Base-by-base conservation (phyloP, 495 filamentous ascomycete genomes). In the Parathielavia appendiculata region DNA sequence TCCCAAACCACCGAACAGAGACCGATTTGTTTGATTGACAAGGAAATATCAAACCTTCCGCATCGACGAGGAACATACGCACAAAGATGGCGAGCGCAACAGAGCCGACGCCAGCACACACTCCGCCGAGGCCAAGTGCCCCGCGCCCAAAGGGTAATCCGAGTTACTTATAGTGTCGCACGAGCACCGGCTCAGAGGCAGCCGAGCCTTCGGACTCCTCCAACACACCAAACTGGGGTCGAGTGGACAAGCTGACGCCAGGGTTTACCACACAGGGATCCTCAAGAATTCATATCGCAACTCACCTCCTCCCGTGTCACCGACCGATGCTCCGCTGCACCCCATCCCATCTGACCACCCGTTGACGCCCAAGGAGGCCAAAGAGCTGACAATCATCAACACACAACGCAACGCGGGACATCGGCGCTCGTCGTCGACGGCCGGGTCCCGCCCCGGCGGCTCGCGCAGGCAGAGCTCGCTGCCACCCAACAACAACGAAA, bases 331-430 rank as follows among this genome's bases (percentile, higher is more conserved):
- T n/a, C n/a, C 81, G n/a, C 73, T 69, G 26, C 61, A 63, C 41
- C 69, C 69, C 43, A 48, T 58, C 47, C 72, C 70, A 30, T 70
- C 72, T 59, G 30, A 26, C 34, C 47, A 45, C 57, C 64, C 68
- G 43, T 57, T 68, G 40, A 43, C 76, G 70, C 58, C 79, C 45
- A 59, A 83, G 43, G 83, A 85, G 5, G 85, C 89, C 57, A 91
- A 95, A 69, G 93, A 98, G 57, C 76, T 97, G 55, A 92, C 89
- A 13, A 82, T 96, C 44, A 85, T 90, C 69, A 98, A 98, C 74
- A 98, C 93, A 12, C 82, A 96, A 59, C 82, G 88, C 64, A 98
- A 98, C 74, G 92, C 93, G 40, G 93, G 93, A 36, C 90, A 86
- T 56, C 90, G 93, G 45, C 88, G 89, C 47, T 90, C 87, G 17